Conservation (phyloP, 208 protist genomes). For the Trypanosoma caninum region DNA sequence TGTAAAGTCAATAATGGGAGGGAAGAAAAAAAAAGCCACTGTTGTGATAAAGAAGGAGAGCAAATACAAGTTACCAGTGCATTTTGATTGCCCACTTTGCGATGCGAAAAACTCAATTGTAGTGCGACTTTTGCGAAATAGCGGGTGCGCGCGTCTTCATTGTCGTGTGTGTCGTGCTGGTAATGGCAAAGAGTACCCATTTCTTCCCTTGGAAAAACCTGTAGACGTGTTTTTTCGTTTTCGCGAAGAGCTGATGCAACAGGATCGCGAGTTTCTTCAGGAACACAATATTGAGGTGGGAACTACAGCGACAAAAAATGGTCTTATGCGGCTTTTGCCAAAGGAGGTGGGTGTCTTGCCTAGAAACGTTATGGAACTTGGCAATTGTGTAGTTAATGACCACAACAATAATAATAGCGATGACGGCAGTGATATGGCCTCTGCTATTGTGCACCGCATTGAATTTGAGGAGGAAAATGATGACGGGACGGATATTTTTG, state of each 20-base stretch:
- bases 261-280: constrained; percentile 54
- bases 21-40: constrained; percentile 73
- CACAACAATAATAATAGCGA: background rate
- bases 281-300: constrained; percentile 32
- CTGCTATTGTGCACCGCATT: constrained; percentile 8
- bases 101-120: constrained; percentile 79
- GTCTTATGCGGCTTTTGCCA: constrained; percentile 12
- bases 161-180: constrained; percentile 72
- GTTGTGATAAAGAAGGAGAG: constrained; percentile 89
- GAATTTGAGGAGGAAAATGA: constrained; percentile 28
- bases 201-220: constrained; percentile 71
- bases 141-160: constrained; percentile 49
- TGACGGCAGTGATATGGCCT: background rate
- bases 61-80: constrained; percentile 88
- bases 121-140: constrained; percentile 57
- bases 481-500: constrained; percentile 45
- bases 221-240: constrained; percentile 90
- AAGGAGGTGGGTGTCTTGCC: too few relatives aligned
- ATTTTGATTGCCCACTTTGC: constrained; percentile 88
- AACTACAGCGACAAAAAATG: constrained; percentile 16
- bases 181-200: constrained; percentile 32
- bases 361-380: too few relatives aligned
- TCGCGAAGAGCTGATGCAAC: constrained; percentile 70
- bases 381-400: too few relatives aligned
- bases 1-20: constrained; percentile 52